Evolutionary conservation across 2,329 filamentous ascomycete genomes (phyloP), one percentile per base, ranked within the genome.

Genomic region (Colletotrichum sp.): DNA sequence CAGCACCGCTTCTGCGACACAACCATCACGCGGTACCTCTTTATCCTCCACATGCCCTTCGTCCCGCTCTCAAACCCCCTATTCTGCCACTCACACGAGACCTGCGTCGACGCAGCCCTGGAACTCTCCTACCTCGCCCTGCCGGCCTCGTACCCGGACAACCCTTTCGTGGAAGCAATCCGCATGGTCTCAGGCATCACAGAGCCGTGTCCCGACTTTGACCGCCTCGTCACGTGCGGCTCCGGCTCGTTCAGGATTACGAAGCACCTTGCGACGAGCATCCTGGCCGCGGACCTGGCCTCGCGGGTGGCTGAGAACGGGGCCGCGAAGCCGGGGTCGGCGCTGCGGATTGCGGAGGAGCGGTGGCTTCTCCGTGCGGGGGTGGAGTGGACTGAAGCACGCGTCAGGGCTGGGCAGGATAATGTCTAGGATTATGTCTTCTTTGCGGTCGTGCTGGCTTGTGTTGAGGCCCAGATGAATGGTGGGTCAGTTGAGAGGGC

Each of bases 11-110:
- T 86, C 8, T 81, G 83, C 3, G 86, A 88, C 69, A 80, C 86
- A 62, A 78, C 85, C 64, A 79, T 86, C 5, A 84, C 87, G 61
- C 85, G 85, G 21, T 87, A 83, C 77, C 86, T 88, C 75, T 82
- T 91, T 15, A 84, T 86, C 0, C 84, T 93, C 0, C 90, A 93
- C 75, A 86, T 89, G 38, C 86, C 87, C 0, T 86, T 86, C 80
- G 82, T 88, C 29, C 78, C 80, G 9, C 81, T 84, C 13, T 79
- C 83, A 2, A 83, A 88, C 55, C 85, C 87, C 1, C 82, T 83
- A 3, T 89, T 86, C 73, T 88, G 87, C 78, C 90, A 87, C 78
- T 89, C 88, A 0, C 84, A 87, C 27, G 88, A 89, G 68, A 84
- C 88, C 63, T 85, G 84, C 57, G 81, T 87, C 13, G 86, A 88